Evolutionary conservation across 2,329 filamentous ascomycete species (phyloP).

Genomic region (Juglanconis oblonga): DNA sequence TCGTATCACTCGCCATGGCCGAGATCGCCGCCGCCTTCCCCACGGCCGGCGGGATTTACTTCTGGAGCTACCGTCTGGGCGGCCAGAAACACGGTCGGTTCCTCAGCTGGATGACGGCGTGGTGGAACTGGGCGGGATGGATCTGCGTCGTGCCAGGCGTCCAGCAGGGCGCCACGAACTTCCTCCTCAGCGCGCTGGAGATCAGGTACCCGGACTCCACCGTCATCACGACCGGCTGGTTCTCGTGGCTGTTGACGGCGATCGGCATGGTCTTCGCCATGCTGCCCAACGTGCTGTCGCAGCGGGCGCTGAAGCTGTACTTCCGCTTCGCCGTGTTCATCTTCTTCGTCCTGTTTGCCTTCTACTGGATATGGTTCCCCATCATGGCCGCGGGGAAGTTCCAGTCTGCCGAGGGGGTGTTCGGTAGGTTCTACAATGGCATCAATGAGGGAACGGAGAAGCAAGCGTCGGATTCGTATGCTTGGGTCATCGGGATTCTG

Average conservation of each 20-base stretch:
- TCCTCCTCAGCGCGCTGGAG: conserved; percentile 36
- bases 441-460: conserved; percentile 33
- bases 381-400: conserved; percentile 32
- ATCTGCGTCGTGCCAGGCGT: conserved; percentile 35
- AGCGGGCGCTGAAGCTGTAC: conserved; percentile 31
- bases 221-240: conserved; percentile 34
- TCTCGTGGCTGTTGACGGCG: conserved; percentile 33
- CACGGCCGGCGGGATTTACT: conserved; percentile 37
- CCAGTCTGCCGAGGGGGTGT: conserved; percentile 30
- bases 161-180: conserved; percentile 37
- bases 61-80: conserved; percentile 35
- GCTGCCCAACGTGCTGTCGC: conserved; percentile 33
- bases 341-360: conserved; percentile 32
- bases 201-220: conserved; percentile 33
- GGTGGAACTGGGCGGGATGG: conserved; percentile 38
- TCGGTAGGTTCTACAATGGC: conserved; percentile 36
- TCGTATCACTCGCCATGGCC: conserved; percentile 35
- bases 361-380: conserved; percentile 39
- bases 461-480: conserved; percentile 34
- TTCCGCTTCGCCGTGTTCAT: conserved; percentile 35
- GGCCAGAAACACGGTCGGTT: conserved; percentile 34
- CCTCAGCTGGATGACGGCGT: conserved; percentile 38
- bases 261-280: conserved; percentile 35
- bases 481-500: conserved; percentile 33
- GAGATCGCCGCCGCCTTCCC: conserved; percentile 35